Base-by-base conservation (phyloP, 2,329 filamentous ascomycete genomes). In the Escovopsis sp. region DNA sequence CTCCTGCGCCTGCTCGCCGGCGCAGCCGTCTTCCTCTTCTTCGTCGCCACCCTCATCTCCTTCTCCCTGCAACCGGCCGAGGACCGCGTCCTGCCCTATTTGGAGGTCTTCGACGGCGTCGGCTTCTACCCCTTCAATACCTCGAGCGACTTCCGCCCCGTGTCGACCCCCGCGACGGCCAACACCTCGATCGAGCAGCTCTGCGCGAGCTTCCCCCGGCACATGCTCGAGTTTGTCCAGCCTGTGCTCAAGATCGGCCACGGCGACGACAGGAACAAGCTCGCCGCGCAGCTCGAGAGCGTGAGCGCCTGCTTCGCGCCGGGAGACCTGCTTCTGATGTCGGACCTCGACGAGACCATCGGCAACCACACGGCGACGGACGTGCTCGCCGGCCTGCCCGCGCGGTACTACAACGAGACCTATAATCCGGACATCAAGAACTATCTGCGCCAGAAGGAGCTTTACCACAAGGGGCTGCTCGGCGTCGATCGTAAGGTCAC, bases 241-340 rank as follows among this genome's bases (percentile, higher is more conserved):
- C 52, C 52, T 15, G 52, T 55, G 26, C 41, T 55, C 29, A 55
- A 55, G 41, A 48, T 54, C 35, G 52, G 52, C 17, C 52, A 55
- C 21, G 49, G 51, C 38, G 52, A 45, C 33, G 41, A 41, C 17
- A 43, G 41, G 18, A 38, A 43, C 23, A 52, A 48, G 40, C 36
- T 55, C 5, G 46, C 52, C 19, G 59, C 65, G 4, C 67, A 71
- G 35, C 52, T 74, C 31, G 50, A 59, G 29, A 70, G 62, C 42
- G 63, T 68, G 25, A 70, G 69, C 31, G 63, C 65, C 15, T 72
- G 63, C 48, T 64, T 70, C 18, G 42, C 40, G 7, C 49, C 55
- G 3, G 47, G 43, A 29, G 53, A 57, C 13, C 49, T 68, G 13
- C 55, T 68, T 34, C 53, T 72, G 43, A 63, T 67, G 44, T 70